Conservation (phyloP, 2,329 filamentous ascomycete genomes). For the Erysiphe pulchra region DNA sequence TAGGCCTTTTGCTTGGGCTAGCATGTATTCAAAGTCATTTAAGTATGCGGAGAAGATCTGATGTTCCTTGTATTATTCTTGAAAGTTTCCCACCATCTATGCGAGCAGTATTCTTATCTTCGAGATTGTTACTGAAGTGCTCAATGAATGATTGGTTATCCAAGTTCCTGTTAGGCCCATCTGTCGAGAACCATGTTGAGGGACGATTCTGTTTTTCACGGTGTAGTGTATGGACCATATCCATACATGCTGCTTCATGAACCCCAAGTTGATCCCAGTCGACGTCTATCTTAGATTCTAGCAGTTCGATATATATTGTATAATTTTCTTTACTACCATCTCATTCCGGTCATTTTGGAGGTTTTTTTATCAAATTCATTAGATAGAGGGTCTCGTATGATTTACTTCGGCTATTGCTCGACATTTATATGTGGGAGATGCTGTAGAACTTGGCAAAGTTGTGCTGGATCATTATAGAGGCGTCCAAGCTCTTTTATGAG, state of each 20-base stretch:
- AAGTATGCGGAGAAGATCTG: neutral
- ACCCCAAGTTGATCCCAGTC: too few relatives aligned
- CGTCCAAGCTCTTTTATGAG: neutral
- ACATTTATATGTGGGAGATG: too few relatives aligned
- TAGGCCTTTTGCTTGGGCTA: neutral
- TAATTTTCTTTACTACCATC: neutral
- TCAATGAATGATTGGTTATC: neutral
- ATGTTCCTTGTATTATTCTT: neutral
- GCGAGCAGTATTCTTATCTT: neutral
- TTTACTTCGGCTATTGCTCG: too few relatives aligned
- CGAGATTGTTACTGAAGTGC: too few relatives aligned
- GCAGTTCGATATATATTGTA: neutral
- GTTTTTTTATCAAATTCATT: too few relatives aligned
- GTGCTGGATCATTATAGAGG: neutral
- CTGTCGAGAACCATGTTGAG: neutral
- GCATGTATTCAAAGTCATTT: neutral
- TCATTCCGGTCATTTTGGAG: neutral
- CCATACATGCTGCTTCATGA: neutral
- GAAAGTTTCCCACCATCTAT: neutral
- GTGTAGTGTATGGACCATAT: neutral
- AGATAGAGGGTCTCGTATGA: too few relatives aligned
- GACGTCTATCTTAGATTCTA: neutral
- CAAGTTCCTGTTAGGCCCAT: neutral
- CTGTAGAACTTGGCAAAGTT: too few relatives aligned
- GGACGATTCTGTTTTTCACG: neutral